Evolutionary conservation across 1,284 basidiomycete genomes (phyloP), one percentile per base, ranked within the genome.

Genomic region (Tetrapyrgos nigripes): DNA sequence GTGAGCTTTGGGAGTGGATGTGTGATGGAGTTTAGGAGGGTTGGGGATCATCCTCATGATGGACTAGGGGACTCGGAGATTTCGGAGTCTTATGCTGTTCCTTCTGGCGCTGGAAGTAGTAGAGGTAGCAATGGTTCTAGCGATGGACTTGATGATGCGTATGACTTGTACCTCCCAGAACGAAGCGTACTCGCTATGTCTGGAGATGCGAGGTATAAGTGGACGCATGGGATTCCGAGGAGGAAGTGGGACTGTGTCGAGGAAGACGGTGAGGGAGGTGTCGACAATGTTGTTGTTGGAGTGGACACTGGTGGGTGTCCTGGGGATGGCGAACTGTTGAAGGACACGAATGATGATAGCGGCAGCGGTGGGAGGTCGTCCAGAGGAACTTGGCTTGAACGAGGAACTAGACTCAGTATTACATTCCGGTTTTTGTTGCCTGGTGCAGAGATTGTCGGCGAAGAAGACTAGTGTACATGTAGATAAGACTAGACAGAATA

Each of bases 391-490:
- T 80, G 80, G 80, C 73, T 88, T 19, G 68, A 77, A 55, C 77
- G 92, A 57, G 79, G 79, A 3, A 72, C 81, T 23, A 77, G 92
- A 46, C 72, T 93, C 59, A 93, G 91, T 68, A 79, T 94, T 50
- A 94, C 92, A 4, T 88, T 92, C 72, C 79, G 92, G 46, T 91
- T 91, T 88, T 67, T 94, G 50, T 78, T 92, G 11, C 85, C 87
- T 21, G 91, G 90, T 0, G 92, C 91, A 46, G 88, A 93, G 59
- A 70, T 91, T 28, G 85, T 93, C 14, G 91, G 91, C 40, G 74
- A 68, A 23, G 67, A 66, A 33, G 40, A 43, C n/a, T n/a, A n/a
- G n/a, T n/a, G n/a, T n/a, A n/a, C n/a, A n/a, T n/a, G n/a, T n/a
- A n/a, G n/a, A n/a, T n/a, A n/a, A n/a, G n/a, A n/a, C n/a, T n/a